Conservation (phyloP, 441 rosid genomes). For the Hura crepitans region DNA sequence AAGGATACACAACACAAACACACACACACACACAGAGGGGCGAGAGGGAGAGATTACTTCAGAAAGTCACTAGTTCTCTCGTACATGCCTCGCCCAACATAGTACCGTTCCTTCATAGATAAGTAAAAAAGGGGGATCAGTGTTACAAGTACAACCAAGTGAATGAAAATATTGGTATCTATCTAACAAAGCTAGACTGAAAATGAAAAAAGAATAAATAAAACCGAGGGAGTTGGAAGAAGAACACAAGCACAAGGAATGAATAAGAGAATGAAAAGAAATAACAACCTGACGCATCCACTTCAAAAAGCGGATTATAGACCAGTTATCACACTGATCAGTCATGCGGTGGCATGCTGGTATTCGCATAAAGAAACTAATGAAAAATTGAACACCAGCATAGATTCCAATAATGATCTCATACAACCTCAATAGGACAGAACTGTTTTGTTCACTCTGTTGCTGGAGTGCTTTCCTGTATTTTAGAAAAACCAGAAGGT, state of each 20-base stretch:
- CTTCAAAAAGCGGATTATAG: constrained; percentile 70
- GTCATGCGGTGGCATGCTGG: constrained; percentile 81
- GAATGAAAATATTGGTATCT: background rate
- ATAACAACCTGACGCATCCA: constrained; percentile 97
- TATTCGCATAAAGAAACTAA: constrained; percentile 84
- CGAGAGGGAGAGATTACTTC: constrained; percentile 47
- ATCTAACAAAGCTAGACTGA: constrained; percentile 2
- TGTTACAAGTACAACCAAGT: constrained; percentile 1
- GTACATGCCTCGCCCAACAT: constrained; percentile 98
- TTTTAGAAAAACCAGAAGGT: constrained; percentile 17
- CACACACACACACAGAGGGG: background rate
- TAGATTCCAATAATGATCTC: constrained; percentile 77
- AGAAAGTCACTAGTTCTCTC: constrained; percentile 82
- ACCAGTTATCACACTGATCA: constrained; percentile 79
- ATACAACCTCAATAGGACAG: constrained; percentile 60
- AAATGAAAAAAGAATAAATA: constrained; percentile 8
- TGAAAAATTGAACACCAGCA: constrained; percentile 77
- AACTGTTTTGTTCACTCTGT: constrained; percentile 40
- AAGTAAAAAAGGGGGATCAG: constrained; percentile 20
- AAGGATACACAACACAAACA: too few relatives aligned
- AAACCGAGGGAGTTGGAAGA: background rate
- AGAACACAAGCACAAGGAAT: constrained; percentile 19
- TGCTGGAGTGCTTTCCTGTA: constrained; percentile 79
- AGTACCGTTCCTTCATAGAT: constrained; percentile 65
- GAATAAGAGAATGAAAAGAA: background rate